A percentile compares a stretch with the other conserved stretches of the same genome.
Conservation (phyloP, 2,329 filamentous ascomycete genomes). For the Colletotrichum graminicola region DNA sequence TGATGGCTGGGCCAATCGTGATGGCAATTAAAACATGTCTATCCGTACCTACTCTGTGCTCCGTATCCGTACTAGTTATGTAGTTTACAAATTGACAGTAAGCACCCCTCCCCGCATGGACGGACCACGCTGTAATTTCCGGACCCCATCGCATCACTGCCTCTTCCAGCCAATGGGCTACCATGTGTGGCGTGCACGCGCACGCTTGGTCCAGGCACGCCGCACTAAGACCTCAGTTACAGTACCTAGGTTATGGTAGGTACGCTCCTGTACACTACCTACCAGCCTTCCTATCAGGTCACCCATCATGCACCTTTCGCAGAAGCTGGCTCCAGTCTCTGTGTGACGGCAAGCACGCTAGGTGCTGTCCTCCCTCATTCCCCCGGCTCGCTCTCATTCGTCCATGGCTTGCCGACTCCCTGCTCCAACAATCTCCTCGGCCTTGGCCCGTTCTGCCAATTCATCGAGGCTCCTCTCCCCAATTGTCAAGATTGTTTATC, state of each 20-base stretch:
- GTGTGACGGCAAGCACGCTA: constrained; percentile 34
- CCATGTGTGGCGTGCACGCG: constrained; percentile 42
- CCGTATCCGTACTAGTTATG: no score
- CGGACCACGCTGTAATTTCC: constrained; percentile 39
- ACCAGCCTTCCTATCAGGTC: no score
- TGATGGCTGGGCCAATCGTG: constrained; percentile 12
- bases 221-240: constrained; percentile 2
- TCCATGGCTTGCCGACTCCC: constrained; percentile 1
- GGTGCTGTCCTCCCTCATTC: constrained; percentile 28
- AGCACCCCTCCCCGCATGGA: constrained; percentile 21
- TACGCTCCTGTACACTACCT: background rate
- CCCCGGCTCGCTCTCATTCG: constrained; percentile 31
- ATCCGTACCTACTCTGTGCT: no score
- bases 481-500: constrained; percentile 1
- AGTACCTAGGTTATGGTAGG: background rate
- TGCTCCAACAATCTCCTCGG: constrained; percentile 26
- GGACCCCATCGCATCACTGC: constrained; percentile 37
- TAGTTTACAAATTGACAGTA: constrained; percentile 28
- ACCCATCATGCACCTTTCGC: constrained; percentile 7
- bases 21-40: constrained; percentile 33
- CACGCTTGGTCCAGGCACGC: constrained; percentile 44
- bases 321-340: constrained; percentile 34
- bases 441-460: constrained; percentile 26
- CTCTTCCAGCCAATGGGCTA: constrained; percentile 37
- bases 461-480: constrained; percentile 11